These are phyloP conservation scores for Silybum marianum DNA, from an alignment of 129 eudicot genomes.

Conservation along the genomic window DNA sequence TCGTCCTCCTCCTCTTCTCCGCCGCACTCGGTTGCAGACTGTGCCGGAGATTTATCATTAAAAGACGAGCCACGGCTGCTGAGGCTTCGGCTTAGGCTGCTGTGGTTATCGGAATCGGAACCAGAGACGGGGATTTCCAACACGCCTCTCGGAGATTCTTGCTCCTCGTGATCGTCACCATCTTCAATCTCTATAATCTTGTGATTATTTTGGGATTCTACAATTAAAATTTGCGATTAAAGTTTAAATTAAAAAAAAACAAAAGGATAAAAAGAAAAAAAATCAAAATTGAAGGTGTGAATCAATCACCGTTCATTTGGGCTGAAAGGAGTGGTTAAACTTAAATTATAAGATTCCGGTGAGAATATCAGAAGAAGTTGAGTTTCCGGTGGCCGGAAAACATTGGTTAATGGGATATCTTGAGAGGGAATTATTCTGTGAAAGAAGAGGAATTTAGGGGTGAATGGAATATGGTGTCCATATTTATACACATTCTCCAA, in stretches of 20 bases:
- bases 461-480: slow-evolving; percentile 36
- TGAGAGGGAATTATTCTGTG: slow-evolving; percentile 41
- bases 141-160: slow-evolving; percentile 72
- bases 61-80: slow-evolving; percentile 47
- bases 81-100: slow-evolving; percentile 38
- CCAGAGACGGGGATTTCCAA: slow-evolving; percentile 55
- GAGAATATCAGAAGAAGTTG: not conserved
- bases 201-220: not conserved
- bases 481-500: slow-evolving; percentile 45
- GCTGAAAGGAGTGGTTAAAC: not conserved
- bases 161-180: slow-evolving; percentile 29
- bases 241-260: not conserved
- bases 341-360: not conserved
- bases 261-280: not conserved
- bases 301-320: slow-evolving; percentile 27
- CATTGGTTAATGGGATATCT: slow-evolving; percentile 24
- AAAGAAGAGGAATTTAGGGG: slow-evolving; percentile 39
- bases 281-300: not conserved
- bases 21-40: slow-evolving; percentile 2
- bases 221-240: not conserved
- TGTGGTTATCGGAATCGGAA: slow-evolving; percentile 61
- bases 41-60: slow-evolving; percentile 27
- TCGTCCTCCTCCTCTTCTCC: slow-evolving; percentile 18
- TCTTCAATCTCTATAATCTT: slow-evolving; percentile 26
- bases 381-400: slow-evolving; percentile 29